Conservation (phyloP, 1,284 basidiomycete species). For the Pseudozyma sp. region DNA sequence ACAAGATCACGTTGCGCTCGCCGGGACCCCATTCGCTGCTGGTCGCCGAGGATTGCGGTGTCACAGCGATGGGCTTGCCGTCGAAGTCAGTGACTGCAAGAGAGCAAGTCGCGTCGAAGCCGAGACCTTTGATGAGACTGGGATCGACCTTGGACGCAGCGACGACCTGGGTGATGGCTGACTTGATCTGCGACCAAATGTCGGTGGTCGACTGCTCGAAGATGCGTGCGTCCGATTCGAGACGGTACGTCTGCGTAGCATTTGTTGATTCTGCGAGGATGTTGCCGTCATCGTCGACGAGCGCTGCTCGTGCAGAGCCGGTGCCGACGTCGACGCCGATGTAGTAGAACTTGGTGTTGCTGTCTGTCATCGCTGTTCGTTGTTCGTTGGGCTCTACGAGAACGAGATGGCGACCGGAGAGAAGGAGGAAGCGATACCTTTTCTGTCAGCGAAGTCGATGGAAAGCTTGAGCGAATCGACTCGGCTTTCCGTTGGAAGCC, state of each 20-base stretch:
- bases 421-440: background rate
- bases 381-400: background rate
- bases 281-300: slow-evolving; percentile 81
- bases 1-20: slow-evolving; percentile 62
- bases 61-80: slow-evolving; percentile 83
- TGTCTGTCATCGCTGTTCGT: slow-evolving; percentile 14
- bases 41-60: slow-evolving; percentile 73
- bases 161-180: slow-evolving; percentile 79
- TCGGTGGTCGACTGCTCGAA: slow-evolving; percentile 84
- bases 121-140: slow-evolving; percentile 82
- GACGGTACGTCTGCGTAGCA: slow-evolving; percentile 85
- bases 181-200: slow-evolving; percentile 83
- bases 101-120: slow-evolving; percentile 97
- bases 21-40: slow-evolving; percentile 29
- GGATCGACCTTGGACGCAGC: slow-evolving; percentile 75
- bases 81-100: slow-evolving; percentile 81
- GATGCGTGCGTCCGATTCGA: slow-evolving; percentile 85
- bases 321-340: slow-evolving; percentile 81
- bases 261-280: slow-evolving; percentile 82
- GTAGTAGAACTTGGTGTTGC: slow-evolving; percentile 68
- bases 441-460: too few relatives aligned
- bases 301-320: slow-evolving; percentile 88
- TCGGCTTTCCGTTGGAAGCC: slow-evolving; percentile 22
- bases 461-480: too few relatives aligned
- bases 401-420: background rate